Evolutionary conservation across 2,329 filamentous ascomycete genomes (phyloP), one percentile per base, ranked within the genome.

Genomic region (Emericellopsis cladophorae): DNA sequence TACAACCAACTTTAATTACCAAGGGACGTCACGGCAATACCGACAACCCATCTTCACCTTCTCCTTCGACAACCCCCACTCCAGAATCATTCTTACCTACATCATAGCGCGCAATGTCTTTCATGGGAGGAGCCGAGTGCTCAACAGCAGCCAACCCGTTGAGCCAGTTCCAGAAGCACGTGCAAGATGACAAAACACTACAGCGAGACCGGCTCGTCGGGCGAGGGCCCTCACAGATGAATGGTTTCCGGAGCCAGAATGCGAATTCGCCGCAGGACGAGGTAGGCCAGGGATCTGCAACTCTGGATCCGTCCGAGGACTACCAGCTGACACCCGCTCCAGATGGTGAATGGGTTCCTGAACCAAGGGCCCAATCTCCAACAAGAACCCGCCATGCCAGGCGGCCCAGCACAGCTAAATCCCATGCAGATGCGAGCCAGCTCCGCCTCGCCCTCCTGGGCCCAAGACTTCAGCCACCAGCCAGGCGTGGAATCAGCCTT

Each of bases 161-260:
- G 54, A 90, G 86, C 58, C 92, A 96, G 70, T 94, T 98, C 61
- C 87, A 89, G 48, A 98, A 98, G 65, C 89, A 95, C 62, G 86
- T 92, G 43, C 85, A 93, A 57, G 87, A 94, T 72, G 92, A 98
- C 68, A 94, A 89, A 65, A 92, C 85, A 43, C 69, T 96, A 43
- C 92, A 96, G 65, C 76, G 89, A 54, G 92, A 98, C 62, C 79
- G 92, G 44, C 70, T 96, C 46, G 80, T 85, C 45, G 86, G 85
- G 46, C 71, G 81, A 49, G 80, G 79, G 1, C 81, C 84, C 1
- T 80, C 75, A 7, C 68, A 82, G 54, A 72, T 84, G 53, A 82
- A 84, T 57, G 77, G 84, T 53, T 89, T 94, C 68, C 76, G 87
- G 48, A 89, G 76, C 57, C 73, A 75, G 50, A 73, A 72, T 43